phyloP scores from a whole-genome alignment of 2,329 filamentous ascomycete genomes.

The Pseudopithomyces chartarum region DNA sequence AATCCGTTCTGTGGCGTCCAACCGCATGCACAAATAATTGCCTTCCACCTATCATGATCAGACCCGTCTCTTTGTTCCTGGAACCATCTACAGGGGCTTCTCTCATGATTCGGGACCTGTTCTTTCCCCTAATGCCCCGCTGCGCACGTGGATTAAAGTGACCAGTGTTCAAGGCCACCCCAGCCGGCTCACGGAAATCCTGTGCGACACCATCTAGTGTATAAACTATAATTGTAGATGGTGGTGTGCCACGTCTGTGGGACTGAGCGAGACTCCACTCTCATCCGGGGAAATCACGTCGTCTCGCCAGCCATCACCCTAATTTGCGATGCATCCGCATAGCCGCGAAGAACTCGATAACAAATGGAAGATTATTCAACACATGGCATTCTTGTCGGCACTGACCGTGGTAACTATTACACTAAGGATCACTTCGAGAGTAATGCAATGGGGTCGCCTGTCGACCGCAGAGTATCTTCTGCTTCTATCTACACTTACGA shows the following conservation, averaged over 20 bases:
- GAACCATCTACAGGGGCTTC: background rate
- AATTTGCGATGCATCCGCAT: background rate
- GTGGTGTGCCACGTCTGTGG: background rate
- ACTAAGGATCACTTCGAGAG: constrained; percentile 1
- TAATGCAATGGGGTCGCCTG: constrained; percentile 6
- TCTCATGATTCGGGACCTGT: background rate
- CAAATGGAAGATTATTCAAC: constrained; percentile 4
- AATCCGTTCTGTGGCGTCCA: constrained; percentile 1
- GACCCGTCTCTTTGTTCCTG: background rate
- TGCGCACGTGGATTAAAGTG: constrained; percentile 1
- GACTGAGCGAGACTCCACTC: background rate
- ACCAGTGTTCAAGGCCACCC: background rate
- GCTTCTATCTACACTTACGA: background rate
- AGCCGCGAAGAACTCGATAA: constrained; percentile 3
- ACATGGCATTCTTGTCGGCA: background rate
- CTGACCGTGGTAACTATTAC: background rate
- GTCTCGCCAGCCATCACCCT: background rate
- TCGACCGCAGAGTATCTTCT: constrained; percentile 6
- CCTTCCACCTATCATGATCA: background rate
- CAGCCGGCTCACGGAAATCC: background rate
- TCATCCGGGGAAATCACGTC: background rate
- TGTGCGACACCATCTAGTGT: background rate
- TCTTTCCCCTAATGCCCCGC: background rate
- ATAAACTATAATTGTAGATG: constrained; percentile 1
- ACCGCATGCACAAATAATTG: background rate